These are phyloP conservation scores for Monilinia fructicola DNA, from an alignment of 2,329 filamentous ascomycete species.

Conservation along the genomic window DNA sequence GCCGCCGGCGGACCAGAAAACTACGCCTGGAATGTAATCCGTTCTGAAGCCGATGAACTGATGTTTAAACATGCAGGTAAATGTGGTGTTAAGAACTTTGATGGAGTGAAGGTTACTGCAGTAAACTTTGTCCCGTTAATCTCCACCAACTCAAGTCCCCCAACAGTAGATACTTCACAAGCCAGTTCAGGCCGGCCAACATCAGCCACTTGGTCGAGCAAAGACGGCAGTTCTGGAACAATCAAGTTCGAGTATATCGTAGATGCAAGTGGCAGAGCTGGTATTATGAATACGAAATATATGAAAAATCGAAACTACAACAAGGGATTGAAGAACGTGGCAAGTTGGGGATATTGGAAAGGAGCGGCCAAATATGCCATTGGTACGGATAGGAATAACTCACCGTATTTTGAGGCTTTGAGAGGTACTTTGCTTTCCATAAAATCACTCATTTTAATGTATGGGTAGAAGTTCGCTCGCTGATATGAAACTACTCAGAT, in stretches of 20 bases:
- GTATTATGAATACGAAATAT: conserved; percentile 50
- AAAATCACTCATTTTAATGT: conserved; percentile 23
- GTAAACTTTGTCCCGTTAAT: conserved; percentile 39
- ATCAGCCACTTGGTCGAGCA: conserved; percentile 42
- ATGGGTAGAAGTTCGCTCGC: not conserved
- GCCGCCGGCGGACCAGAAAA: too few species aligned
- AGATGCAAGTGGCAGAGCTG: conserved; percentile 49
- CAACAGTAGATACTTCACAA: not conserved
- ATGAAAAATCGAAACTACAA: conserved; percentile 50
- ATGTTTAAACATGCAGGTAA: conserved; percentile 46
- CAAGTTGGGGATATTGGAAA: conserved; percentile 52
- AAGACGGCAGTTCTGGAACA: conserved; percentile 42
- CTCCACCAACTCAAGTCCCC: not conserved
- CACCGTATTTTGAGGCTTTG: conserved; percentile 49
- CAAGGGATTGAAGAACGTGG: conserved; percentile 50
- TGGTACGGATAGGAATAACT: conserved; percentile 42
- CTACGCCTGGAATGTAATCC: conserved; percentile 26
- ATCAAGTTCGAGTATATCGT: conserved; percentile 51
- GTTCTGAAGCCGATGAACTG: conserved; percentile 49
- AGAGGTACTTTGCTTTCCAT: conserved; percentile 27
- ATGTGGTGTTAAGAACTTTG: conserved; percentile 44
- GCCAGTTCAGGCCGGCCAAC: conserved; percentile 40
- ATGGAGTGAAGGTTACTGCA: conserved; percentile 43
- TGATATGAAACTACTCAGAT: conserved; percentile 37
- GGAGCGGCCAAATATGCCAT: conserved; percentile 40